Percentiles rank a stretch among this genome's conserved stretches.
These are phyloP conservation scores for Coemansia sp. DNA, from an alignment of 192 early-diverging fungal species.

Conservation along the genomic window DNA sequence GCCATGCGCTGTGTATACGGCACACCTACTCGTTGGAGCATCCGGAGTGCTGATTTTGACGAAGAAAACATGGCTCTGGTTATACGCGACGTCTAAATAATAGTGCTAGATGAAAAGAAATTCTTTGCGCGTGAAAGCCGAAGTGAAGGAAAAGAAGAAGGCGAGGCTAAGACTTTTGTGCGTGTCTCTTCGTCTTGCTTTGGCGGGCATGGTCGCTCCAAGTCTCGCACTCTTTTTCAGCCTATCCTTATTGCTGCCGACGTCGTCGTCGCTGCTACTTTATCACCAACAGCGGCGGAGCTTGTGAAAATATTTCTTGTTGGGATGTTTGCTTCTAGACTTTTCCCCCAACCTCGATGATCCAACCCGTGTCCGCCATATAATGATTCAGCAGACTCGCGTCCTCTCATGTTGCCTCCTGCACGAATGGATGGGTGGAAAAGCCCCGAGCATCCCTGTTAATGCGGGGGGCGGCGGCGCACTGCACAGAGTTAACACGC, in stretches of 20 bases:
- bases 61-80: constrained; percentile 21
- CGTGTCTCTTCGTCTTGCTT: background rate
- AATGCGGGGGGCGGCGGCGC: background rate
- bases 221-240: background rate
- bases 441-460: background rate
- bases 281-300: constrained; percentile 1
- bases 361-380: background rate
- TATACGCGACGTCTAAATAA: background rate
- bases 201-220: background rate
- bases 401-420: background rate
- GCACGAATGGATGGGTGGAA: background rate
- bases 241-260: background rate
- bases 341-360: constrained; percentile 5
- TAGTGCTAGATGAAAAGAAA: constrained; percentile 1
- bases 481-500: background rate
- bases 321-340: background rate
- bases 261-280: background rate
- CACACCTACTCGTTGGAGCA: constrained; percentile 20
- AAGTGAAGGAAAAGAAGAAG: background rate
- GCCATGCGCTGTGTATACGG: constrained; percentile 33
- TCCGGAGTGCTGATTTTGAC: constrained; percentile 15
- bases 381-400: background rate
- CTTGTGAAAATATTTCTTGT: constrained; percentile 9
- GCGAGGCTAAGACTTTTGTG: background rate
- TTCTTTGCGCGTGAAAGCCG: background rate